Evolutionary conservation across 1,139 yeast genomes (phyloP), one percentile per base, ranked within the genome.

Genomic region (Suhomyces yuchorum): DNA sequence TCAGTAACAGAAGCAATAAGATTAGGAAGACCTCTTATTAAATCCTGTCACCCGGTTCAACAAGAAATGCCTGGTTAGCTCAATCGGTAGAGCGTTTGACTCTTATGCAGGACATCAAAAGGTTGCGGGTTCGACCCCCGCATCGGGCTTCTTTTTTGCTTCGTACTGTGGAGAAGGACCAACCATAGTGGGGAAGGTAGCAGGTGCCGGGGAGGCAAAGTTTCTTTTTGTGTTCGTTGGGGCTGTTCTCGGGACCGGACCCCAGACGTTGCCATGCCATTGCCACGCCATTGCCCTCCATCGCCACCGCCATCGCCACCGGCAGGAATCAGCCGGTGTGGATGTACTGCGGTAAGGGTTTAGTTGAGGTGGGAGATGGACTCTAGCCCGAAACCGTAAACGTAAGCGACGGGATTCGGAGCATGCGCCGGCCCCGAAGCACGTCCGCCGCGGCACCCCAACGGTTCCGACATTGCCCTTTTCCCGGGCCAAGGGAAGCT

Each of bases 101-200:
- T 51, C 55, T 50, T 51, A 51, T 24, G 20, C 17, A 37, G 37
- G 53, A 45, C 42, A 66, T 70, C 75, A 68, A 68, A 71, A 71
- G 75, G 75, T 67, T 70, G 73, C 75, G 75, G 75, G 75, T 71
- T 71, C 75, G 75, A 70, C 70, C 74, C 75, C 75, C 75, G 75
- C 75, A 70, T 71, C 64, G 75, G 75, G 75, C 73, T 70, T 50
- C 4, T 6, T 43, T 43, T 43, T 43, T 43, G 24, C 17, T 7
- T 26, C 30, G 4, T 8, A n/a, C n/a, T n/a, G n/a, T n/a, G n/a
- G n/a, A n/a, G n/a, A n/a, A n/a, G 28, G 3, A 7, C 8, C 12
- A 24, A 7, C 23, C 23, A 20, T 20, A 20, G 4, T 5, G 23
- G 23, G 7, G 23, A 20, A 20, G 23, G 23, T 20, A 20, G 23